Evolutionary conservation across 768 basidiomycete genomes (phyloP).

Genomic region (Leucosporidium creatinivorum): DNA sequence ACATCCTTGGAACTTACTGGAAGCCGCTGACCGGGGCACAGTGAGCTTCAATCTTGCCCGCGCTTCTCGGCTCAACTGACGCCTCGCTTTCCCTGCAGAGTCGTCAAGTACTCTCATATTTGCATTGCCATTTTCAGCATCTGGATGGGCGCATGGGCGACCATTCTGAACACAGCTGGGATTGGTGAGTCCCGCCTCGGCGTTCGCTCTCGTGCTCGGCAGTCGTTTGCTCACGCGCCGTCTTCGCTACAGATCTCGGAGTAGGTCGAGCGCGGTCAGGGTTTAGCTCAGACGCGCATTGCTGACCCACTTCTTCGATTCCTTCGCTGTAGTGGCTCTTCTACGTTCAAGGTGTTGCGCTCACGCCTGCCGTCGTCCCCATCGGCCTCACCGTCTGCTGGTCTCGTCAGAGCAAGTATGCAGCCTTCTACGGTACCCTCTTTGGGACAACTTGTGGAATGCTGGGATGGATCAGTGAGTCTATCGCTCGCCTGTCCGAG

Average conservation of each 20-base stretch:
- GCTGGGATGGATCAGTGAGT: constrained; percentile 11
- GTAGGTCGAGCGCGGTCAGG: background rate
- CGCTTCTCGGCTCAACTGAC: background rate
- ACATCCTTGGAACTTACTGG: constrained; percentile 75
- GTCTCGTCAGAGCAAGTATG: constrained; percentile 73
- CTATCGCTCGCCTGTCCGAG: background rate
- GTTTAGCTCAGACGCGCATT: background rate
- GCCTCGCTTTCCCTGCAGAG: constrained; percentile 7
- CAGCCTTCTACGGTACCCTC: constrained; percentile 43
- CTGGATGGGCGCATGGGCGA: constrained; percentile 16
- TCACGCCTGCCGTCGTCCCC: constrained; percentile 22
- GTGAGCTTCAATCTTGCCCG: constrained; percentile 49
- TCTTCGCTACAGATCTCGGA: background rate
- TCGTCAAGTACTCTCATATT: constrained; percentile 4
- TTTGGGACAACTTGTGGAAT: constrained; percentile 11
- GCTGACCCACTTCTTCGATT: too few species aligned
- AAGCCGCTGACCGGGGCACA: constrained; percentile 65
- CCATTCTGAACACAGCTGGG: constrained; percentile 10
- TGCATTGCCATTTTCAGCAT: constrained; percentile 6
- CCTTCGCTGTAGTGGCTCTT: background rate
- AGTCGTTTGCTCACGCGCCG: background rate
- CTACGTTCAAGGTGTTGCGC: background rate
- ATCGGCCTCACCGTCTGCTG: constrained; percentile 80
- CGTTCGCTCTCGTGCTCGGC: background rate
- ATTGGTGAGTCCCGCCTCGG: constrained; percentile 1